A percentile compares a stretch with the other conserved stretches of the same genome.
Conservation (phyloP, 805 yeast species). For the Lipomyces orientalis region DNA sequence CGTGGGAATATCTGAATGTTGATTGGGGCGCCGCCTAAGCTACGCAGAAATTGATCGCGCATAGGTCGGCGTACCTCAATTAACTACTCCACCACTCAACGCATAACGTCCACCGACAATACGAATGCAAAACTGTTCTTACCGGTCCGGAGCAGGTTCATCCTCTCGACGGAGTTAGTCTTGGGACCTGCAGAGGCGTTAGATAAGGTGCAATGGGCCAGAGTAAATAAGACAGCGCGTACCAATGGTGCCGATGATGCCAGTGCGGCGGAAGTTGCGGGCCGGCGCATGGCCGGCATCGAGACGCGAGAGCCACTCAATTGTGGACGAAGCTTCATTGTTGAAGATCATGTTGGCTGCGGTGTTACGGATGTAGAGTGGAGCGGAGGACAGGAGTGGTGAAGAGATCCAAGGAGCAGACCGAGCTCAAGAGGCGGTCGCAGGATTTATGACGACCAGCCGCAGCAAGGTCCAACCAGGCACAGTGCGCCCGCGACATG, state of each 20-base stretch:
- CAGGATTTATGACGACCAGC: not conserved
- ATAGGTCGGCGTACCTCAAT: not conserved
- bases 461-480: not conserved
- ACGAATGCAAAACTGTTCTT: constrained; percentile 14
- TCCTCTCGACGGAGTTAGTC: constrained; percentile 85
- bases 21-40: constrained; percentile 7
- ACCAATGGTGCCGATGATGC: constrained; percentile 96
- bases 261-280: constrained; percentile 84
- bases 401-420: not conserved
- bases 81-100: not conserved
- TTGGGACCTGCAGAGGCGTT: constrained; percentile 65
- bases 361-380: not conserved
- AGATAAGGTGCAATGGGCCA: not conserved
- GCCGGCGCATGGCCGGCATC: constrained; percentile 77
- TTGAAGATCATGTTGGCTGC: constrained; percentile 30
- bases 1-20: not conserved
- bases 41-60: not conserved
- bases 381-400: not conserved
- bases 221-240: constrained; percentile 21
- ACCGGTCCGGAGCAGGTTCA: constrained; percentile 81
- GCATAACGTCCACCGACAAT: not conserved
- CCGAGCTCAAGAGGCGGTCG: not conserved
- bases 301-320: constrained; percentile 84
- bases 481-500: not conserved
- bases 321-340: constrained; percentile 42